Conservation (phyloP, 2,329 filamentous ascomycete species). For the Thelonectria discophora region DNA sequence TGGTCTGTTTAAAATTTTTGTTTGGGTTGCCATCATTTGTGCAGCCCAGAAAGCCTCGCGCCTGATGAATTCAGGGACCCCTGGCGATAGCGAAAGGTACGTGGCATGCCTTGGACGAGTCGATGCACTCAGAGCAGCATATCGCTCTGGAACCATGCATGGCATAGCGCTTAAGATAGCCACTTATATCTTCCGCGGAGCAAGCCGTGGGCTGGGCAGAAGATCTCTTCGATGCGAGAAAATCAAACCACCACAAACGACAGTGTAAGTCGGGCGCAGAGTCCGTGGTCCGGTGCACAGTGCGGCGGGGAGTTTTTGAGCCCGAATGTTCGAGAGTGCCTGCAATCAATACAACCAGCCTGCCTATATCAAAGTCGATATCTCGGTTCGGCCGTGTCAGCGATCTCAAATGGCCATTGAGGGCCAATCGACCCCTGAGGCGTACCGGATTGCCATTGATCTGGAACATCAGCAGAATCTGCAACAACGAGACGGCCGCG, state of each 20-base stretch:
- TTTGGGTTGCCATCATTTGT: conserved; percentile 24
- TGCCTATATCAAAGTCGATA: background rate
- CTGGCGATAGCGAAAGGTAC: conserved; percentile 19
- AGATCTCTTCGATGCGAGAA: conserved; percentile 12
- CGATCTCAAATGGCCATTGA: background rate
- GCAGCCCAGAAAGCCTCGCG: conserved; percentile 30
- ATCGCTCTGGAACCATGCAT: conserved; percentile 22
- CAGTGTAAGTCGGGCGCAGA: conserved; percentile 11
- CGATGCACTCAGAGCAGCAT: conserved; percentile 17
- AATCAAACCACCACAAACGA: conserved; percentile 8
- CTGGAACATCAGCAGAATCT: conserved; percentile 1
- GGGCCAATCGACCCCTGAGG: conserved; percentile 3
- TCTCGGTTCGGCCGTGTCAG: conserved; percentile 3
- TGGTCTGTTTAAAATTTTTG: conserved; percentile 20
- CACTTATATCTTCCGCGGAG: conserved; percentile 17
- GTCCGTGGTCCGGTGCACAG: background rate
- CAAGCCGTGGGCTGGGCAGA: background rate
- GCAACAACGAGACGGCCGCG: conserved; percentile 2
- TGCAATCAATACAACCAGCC: conserved; percentile 3
- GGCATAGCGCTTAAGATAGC: conserved; percentile 25
- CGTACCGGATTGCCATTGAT: background rate
- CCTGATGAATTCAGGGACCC: conserved; percentile 38
- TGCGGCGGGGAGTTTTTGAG: conserved; percentile 10
- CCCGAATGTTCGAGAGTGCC: background rate
- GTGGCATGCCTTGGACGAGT: conserved; percentile 29